Evolutionary conservation across 441 rosid genomes (phyloP), one percentile per base, ranked within the genome.

Genomic region (Euphorbia celastroides): DNA sequence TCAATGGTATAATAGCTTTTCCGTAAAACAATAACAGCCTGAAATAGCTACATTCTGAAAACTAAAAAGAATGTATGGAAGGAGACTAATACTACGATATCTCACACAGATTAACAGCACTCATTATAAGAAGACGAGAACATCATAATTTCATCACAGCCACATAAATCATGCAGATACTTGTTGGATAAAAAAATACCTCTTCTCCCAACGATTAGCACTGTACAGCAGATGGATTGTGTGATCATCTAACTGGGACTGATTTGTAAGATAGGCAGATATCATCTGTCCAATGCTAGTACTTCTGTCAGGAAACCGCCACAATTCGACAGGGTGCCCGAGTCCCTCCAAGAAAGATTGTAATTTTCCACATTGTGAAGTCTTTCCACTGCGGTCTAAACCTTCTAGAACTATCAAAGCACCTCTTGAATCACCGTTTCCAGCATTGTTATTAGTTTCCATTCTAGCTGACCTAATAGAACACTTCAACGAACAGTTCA

Each of bases 141-240:
- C 16, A 7, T 42, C 9, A 57, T 27, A 42, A 6, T 11, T 57
- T 23, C 23, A 9, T 0, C 57, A 22, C 14, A 41, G 46, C 51
- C 22, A 19, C 5, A 16, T 25, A 26, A 19, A 31, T 25, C 19
- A 23, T n/a, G 17, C 52, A 55, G 63, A 11, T 1, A 20, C 38
- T 27, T n/a, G 52, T 14, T 22, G 20, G 32, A 54, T 14, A 23
- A 31, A 41, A 65, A 25, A 52, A 62, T 60, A 91, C 99, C 92
- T 85, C 75, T 89, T 89, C 82, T 91, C 97, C 97, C 97, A 94
- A 50, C 96, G 91, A 70, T 94, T 89, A 20, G 97, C 96, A 66
- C 99, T 91, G 76, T 89, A 94, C 17, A 94, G 88, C 34, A 91
- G 96, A 80, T 94, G 99, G 69, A 92, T 86, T 0, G 99, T 88